These are phyloP conservation scores for Gracilaria vermiculophylla DNA, from an alignment of 23 red algal genomes.

Conservation along the genomic window DNA sequence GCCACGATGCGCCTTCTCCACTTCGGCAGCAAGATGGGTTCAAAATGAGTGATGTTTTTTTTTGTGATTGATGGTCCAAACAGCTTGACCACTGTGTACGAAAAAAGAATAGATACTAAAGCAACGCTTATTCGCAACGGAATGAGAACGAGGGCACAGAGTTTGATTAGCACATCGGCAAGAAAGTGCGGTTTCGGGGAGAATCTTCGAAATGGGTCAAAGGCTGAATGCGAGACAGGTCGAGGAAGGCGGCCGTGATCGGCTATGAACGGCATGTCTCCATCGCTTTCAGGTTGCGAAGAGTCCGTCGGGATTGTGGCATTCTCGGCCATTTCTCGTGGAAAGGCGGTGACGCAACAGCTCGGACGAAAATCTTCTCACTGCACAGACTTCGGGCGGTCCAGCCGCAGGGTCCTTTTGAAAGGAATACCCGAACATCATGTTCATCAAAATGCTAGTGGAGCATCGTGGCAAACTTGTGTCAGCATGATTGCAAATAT, in stretches of 20 bases:
- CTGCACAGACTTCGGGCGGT: too few species aligned
- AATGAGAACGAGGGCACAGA: conserved; percentile 49
- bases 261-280: conserved; percentile 22
- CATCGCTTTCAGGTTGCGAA: background rate
- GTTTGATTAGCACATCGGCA: background rate
- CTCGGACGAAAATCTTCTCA: too few species aligned
- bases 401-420: too few species aligned
- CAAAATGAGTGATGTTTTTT: conserved; percentile 1
- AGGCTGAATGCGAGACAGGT: conserved; percentile 33
- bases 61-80: conserved; percentile 65
- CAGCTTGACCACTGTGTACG: conserved; percentile 43
- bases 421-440: too few species aligned
- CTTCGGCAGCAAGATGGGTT: conserved; percentile 40
- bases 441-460: too few species aligned
- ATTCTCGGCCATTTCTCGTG: background rate
- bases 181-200: background rate
- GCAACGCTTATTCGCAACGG: conserved; percentile 62
- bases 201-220: conserved; percentile 57
- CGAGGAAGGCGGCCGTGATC: conserved; percentile 66
- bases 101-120: conserved; percentile 10
- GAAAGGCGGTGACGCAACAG: too few species aligned
- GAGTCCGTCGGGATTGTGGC: background rate
- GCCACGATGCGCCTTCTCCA: conserved; percentile 51
- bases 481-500: too few species aligned
- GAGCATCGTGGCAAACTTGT: too few species aligned